Evolutionary conservation across 2,329 filamentous ascomycete species (phyloP).

Genomic region (Chaetothyriales sp.): DNA sequence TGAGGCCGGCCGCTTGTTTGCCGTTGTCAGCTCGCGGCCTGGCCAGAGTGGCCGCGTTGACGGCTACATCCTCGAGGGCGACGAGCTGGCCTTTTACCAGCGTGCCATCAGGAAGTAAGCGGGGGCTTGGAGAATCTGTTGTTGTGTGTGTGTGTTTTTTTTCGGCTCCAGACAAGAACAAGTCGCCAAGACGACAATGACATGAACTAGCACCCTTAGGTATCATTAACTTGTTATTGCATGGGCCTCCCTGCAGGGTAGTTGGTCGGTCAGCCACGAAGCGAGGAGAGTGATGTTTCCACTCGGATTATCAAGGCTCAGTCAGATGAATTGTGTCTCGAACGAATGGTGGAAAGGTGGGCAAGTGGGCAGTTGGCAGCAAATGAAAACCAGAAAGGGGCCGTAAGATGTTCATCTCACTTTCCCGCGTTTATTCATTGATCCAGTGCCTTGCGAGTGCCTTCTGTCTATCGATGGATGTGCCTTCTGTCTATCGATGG

Average conservation of each 20-base stretch:
- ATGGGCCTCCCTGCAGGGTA: background rate
- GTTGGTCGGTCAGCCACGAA: background rate
- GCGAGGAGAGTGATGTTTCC: background rate
- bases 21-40: conserved; percentile 80
- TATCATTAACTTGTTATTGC: background rate
- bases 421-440: background rate
- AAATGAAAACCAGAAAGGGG: background rate
- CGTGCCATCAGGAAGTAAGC: conserved; percentile 92
- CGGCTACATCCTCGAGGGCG: conserved; percentile 96
- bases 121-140: conserved; percentile 17
- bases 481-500: no score
- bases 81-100: conserved; percentile 99
- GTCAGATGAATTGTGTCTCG: background rate
- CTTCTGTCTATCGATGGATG: no score
- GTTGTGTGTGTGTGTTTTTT: no score
- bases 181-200: background rate
- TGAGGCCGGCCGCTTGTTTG: conserved; percentile 95
- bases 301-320: background rate
- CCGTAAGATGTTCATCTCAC: background rate
- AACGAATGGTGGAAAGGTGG: background rate
- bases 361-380: background rate
- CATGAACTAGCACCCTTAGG: background rate
- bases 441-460: no score
- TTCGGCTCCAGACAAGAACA: background rate
- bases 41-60: conserved; percentile 95